Percentiles rank a stretch among this genome's conserved stretches.
phyloP scores from a whole-genome alignment of 2,329 filamentous ascomycete genomes.

The Didymella exigua region DNA sequence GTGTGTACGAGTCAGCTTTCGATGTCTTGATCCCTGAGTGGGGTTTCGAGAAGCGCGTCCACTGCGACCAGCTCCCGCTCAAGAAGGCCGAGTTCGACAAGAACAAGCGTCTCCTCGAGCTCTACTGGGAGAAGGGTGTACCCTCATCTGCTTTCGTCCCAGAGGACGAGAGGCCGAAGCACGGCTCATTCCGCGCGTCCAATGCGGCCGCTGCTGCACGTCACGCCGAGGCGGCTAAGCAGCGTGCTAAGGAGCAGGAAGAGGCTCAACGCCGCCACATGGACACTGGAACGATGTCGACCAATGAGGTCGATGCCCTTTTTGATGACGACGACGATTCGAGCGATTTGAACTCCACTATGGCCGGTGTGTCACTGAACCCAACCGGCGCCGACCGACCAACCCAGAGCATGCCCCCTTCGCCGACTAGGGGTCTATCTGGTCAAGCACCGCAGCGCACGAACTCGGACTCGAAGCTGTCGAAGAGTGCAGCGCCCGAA shows the following conservation, averaged over 20 bases:
- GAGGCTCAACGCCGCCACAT: conserved; percentile 92
- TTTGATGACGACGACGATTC: conserved; percentile 90
- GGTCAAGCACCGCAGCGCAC: conserved; percentile 79
- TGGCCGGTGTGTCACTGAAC: conserved; percentile 85
- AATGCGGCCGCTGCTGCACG: conserved; percentile 77
- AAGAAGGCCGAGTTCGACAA: conserved; percentile 99
- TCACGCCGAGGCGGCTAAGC: conserved; percentile 81
- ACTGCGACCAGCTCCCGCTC: conserved; percentile 95
- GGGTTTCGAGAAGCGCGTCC: conserved; percentile 98
- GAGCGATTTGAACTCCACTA: conserved; percentile 86
- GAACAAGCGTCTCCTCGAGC: conserved; percentile 88
- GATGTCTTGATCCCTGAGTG: conserved; percentile 98
- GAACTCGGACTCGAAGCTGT: conserved; percentile 91
- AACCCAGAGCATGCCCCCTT: conserved; percentile 93
- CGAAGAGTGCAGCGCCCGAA: conserved; percentile 71
- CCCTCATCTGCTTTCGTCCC: conserved; percentile 95
- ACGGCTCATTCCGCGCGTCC: conserved; percentile 72
- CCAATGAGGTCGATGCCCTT: conserved; percentile 90
- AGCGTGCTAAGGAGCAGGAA: conserved; percentile 82
- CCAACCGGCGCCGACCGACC: conserved; percentile 71
- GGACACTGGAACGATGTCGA: conserved; percentile 91
- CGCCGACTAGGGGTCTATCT: conserved; percentile 77
- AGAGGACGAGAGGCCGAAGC: conserved; percentile 93
- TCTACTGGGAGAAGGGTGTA: conserved; percentile 99
- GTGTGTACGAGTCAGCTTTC: conserved; percentile 98